These are phyloP conservation scores for Hygrocybe coccinea DNA, from an alignment of 768 basidiomycete genomes.

Conservation along the genomic window DNA sequence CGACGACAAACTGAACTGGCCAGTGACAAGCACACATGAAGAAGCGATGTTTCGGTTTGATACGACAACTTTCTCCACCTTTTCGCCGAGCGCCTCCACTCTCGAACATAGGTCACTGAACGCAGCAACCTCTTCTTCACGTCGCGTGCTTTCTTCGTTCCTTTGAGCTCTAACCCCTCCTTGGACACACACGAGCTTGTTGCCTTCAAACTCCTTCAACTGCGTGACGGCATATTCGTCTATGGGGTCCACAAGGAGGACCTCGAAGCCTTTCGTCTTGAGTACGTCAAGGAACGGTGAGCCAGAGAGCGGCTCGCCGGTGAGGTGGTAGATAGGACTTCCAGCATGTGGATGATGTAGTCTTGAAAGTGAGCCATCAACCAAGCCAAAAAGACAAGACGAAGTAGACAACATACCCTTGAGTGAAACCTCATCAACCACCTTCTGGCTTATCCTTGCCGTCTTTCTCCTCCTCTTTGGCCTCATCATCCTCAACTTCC, in stretches of 20 bases:
- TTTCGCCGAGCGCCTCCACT: conserved; percentile 96
- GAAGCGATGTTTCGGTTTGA: conserved; percentile 98
- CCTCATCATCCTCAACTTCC: conserved; percentile 85
- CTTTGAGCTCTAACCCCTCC: conserved; percentile 98
- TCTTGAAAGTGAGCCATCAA: no score
- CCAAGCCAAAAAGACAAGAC: no score
- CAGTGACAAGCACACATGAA: conserved; percentile 94
- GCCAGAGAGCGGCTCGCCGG: conserved; percentile 92
- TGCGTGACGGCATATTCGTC: conserved; percentile 99
- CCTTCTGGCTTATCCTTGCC: conserved; percentile 59
- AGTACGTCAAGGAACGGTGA: conserved; percentile 99
- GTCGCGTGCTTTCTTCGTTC: conserved; percentile 91
- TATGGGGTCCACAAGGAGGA: conserved; percentile 96
- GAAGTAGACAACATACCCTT: conserved; percentile 64
- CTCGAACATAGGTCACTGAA: conserved; percentile 86
- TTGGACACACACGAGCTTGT: conserved; percentile 98
- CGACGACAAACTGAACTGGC: conserved; percentile 99
- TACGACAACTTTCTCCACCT: conserved; percentile 98
- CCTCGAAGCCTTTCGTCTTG: conserved; percentile 99
- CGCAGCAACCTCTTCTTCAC: conserved; percentile 72
- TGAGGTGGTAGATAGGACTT: conserved; percentile 98
- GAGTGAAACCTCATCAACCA: conserved; percentile 88
- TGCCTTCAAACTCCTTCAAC: conserved; percentile 97
- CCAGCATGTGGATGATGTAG: conserved; percentile 99
- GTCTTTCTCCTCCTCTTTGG: conserved; percentile 61